Evolutionary conservation across 169 alveolate genomes (phyloP).

Genomic region (Babesia gibsoni): DNA sequence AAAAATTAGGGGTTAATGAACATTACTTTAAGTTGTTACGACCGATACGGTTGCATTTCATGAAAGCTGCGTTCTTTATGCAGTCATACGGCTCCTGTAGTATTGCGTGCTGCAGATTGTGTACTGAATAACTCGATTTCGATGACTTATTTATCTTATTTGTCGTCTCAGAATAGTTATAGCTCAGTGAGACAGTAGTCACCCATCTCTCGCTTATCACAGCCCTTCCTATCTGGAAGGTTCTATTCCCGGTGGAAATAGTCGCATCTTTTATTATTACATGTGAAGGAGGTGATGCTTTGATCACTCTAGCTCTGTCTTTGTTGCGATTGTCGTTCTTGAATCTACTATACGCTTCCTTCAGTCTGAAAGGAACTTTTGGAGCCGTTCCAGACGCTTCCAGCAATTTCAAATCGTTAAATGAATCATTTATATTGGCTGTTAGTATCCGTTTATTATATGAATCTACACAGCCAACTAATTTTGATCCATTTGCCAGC

Average conservation of each 20-base stretch:
- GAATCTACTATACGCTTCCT: neutral
- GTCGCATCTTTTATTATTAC: constrained; percentile 14
- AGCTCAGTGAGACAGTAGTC: constrained; percentile 11
- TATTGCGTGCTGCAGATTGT: constrained; percentile 17
- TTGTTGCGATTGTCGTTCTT: neutral
- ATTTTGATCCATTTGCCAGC: constrained; percentile 20
- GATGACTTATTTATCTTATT: neutral
- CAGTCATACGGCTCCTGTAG: constrained; percentile 36
- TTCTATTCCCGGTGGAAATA: neutral
- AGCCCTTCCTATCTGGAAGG: neutral
- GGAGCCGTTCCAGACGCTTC: neutral
- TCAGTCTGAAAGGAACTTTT: neutral
- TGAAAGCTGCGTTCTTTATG: constrained; percentile 50
- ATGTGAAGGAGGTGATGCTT: constrained; percentile 1
- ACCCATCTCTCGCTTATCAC: constrained; percentile 30
- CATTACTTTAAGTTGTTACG: constrained; percentile 29
- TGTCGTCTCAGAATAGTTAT: neutral
- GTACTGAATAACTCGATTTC: neutral
- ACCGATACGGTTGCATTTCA: constrained; percentile 54
- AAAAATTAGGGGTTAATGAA: neutral
- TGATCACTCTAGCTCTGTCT: neutral
- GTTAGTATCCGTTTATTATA: constrained; percentile 31
- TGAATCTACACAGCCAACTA: constrained; percentile 29
- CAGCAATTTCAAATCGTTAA: constrained; percentile 9
- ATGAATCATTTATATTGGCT: constrained; percentile 3